Base-by-base conservation (phyloP, 176 grass and related monocot species). In the Lolium rigidum region DNA sequence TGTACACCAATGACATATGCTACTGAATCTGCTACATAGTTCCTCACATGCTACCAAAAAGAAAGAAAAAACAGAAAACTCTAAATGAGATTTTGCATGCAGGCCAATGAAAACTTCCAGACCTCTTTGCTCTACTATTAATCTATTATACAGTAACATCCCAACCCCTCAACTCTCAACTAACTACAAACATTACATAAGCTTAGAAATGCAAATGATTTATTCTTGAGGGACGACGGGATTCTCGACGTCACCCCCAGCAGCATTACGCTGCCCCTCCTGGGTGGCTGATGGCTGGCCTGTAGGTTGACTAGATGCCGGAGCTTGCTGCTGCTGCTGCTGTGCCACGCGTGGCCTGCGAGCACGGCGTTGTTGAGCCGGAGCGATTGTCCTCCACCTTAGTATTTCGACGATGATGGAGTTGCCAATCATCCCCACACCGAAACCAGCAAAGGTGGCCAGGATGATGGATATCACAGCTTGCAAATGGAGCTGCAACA, bases 371-470 rank as follows among this genome's bases (percentile, higher is more conserved):
- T 14, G 7, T 2, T 84, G 20, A 0, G 75, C 13, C 0, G 75
- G 89, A 20, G 56, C 20, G 73, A 90, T 73, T 0, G 10, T 46
- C 57, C 93, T 94, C 91, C 86, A 87, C 41, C 90, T 85, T 2
- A 94, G 60, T 25, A 92, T 24, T 82, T 95, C 92, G 0, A 92
- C 72, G 65, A 89, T 25, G 38, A 98, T 84, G 18, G 93, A 95
- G 69, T 94, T 98, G 51, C 71, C 92, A 13, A 82, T 94, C 96
- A 98, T 98, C 8, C 91, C 93, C 76, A 95, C 76, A 6, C 96
- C 96, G 12, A 98, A 98, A 37, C 96, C 96, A 13, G 93, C 88
- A 64, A 98, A 98, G 18, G 93, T 98, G 20, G 96, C 93, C 18
- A 98, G 84, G 71, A 98, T 92, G 87, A 98, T 95, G 5, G 96